Percentiles rank a stretch among this genome's conserved stretches.
phyloP scores from a whole-genome alignment of 169 alveolate species.

The Miamiensis avidus region DNA sequence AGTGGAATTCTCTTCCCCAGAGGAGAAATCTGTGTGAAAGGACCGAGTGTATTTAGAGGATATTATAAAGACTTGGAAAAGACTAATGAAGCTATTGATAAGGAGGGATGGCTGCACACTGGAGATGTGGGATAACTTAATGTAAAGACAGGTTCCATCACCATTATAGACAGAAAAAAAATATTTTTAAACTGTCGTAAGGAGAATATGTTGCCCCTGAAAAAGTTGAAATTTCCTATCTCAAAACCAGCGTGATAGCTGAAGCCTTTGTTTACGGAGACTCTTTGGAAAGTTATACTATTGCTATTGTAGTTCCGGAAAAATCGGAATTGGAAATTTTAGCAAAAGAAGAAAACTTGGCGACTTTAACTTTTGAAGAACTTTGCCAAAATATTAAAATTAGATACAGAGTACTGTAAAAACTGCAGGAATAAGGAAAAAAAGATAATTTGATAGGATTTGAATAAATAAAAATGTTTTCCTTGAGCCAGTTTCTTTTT shows the following conservation, averaged over 20 bases:
- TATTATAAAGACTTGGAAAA: conserved; percentile 82
- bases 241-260: conserved; percentile 52
- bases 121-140: conserved; percentile 92
- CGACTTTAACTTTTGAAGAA: conserved; percentile 42
- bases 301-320: conserved; percentile 65
- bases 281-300: conserved; percentile 54
- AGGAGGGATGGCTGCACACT: conserved; percentile 92
- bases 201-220: conserved; percentile 98
- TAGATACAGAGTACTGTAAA: conserved; percentile 2
- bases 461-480: conserved; percentile 73
- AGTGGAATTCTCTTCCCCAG: conserved; percentile 66
- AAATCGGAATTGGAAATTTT: conserved; percentile 1
- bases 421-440: conserved; percentile 13
- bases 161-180: conserved; percentile 82
- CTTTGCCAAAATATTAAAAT: conserved; percentile 41
- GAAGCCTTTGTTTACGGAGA: conserved; percentile 69
- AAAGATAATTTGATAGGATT: conserved; percentile 32
- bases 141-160: conserved; percentile 73
- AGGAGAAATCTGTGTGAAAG: conserved; percentile 87
- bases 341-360: conserved; percentile 28
- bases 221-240: conserved; percentile 86
- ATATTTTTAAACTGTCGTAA: conserved; percentile 93
- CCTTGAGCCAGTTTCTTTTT: conserved; percentile 82
- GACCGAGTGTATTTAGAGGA: conserved; percentile 74
- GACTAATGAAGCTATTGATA: conserved; percentile 82